Evolutionary conservation across 495 filamentous ascomycete genomes (phyloP).

Genomic region (Xylaria telfairii): DNA sequence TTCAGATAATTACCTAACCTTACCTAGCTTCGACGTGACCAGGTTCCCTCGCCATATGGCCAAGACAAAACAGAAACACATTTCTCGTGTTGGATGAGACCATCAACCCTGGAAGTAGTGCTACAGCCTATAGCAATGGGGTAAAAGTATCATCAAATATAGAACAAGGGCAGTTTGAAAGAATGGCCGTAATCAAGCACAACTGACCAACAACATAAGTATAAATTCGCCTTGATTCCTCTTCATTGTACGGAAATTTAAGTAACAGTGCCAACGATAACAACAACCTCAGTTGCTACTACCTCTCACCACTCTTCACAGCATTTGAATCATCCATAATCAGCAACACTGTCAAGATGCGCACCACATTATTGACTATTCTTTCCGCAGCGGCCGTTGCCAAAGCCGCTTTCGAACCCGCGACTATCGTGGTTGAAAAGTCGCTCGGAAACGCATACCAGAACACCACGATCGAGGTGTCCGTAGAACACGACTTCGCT

Average conservation of each 20-base stretch:
- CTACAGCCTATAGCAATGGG: neutral
- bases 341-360: conserved; percentile 2
- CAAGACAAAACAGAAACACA: neutral
- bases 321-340: neutral
- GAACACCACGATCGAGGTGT: conserved; percentile 14
- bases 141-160: neutral
- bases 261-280: neutral
- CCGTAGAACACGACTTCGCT: neutral
- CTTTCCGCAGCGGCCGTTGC: conserved; percentile 15
- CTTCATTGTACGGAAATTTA: neutral
- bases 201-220: neutral
- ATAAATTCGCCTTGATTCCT: neutral
- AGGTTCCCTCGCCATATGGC: neutral
- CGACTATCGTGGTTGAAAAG: conserved; percentile 18
- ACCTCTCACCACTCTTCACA: neutral
- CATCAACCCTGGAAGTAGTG: neutral
- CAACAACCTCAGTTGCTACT: neutral
- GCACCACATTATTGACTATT: conserved; percentile 12
- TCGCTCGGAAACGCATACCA: conserved; percentile 12
- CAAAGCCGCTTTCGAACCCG: neutral
- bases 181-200: neutral
- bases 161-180: neutral
- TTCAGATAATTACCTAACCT: conserved; percentile 18
- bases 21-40: neutral
- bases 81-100: conserved; percentile 4